phyloP scores from a whole-genome alignment of 116 monocot genomes.

The Cymodocea nodosa region DNA sequence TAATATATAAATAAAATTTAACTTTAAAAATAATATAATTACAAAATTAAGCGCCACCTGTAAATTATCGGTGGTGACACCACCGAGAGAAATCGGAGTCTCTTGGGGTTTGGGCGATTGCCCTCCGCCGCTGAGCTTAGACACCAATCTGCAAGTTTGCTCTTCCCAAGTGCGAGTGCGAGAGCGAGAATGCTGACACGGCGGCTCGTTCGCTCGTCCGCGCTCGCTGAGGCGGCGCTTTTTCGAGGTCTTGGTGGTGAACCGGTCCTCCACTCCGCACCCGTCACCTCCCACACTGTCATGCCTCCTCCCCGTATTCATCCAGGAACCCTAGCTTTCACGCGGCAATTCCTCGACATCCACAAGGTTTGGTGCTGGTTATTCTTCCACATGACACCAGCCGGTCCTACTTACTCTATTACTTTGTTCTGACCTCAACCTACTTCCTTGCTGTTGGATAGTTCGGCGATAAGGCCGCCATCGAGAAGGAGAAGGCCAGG shows the following conservation, averaged over 20 bases:
- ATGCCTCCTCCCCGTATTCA: neutral
- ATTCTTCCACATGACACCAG: neutral
- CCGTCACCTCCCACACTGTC: neutral
- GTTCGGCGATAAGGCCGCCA: slow-evolving; percentile 30
- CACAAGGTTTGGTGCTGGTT: slow-evolving; percentile 22
- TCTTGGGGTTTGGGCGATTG: too few relatives aligned
- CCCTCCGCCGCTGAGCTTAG: too few relatives aligned
- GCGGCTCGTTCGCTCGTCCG: neutral
- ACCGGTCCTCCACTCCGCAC: too few relatives aligned
- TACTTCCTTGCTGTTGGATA: slow-evolving; percentile 6
- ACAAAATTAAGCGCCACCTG: too few relatives aligned
- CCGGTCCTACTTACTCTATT: neutral
- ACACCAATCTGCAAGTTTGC: too few relatives aligned
- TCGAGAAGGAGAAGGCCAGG: slow-evolving; percentile 46
- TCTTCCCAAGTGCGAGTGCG: too few relatives aligned
- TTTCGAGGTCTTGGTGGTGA: too few relatives aligned
- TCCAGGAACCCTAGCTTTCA: slow-evolving; percentile 10
- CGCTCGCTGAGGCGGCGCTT: neutral
- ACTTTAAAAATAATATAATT: too few relatives aligned
- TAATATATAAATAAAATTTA: too few relatives aligned
- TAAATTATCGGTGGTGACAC: too few relatives aligned
- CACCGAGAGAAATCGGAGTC: too few relatives aligned
- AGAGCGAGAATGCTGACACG: neutral
- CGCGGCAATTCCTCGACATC: slow-evolving; percentile 44
- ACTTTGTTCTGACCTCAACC: neutral